Evolutionary conservation across 495 filamentous ascomycete genomes (phyloP), one percentile per base, ranked within the genome.

Genomic region (Recurvomyces mirabilis): DNA sequence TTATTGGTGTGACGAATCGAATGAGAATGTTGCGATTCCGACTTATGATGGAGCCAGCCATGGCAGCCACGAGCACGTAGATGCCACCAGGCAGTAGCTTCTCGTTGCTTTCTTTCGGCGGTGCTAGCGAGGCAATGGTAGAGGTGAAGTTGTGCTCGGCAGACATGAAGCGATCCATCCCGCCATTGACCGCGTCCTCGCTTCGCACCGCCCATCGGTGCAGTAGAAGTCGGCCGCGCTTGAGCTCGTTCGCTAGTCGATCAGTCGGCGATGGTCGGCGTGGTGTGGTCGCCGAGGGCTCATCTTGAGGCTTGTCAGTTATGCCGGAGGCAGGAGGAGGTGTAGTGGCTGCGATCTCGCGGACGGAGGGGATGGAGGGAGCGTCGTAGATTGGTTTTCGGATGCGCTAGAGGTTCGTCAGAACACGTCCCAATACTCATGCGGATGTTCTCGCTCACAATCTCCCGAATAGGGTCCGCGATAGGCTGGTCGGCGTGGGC

Each of bases 31-130:
- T 84, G 32, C 89, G 76, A 68, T 93, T 91, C 39, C 91, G 75
- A 33, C 82, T 72, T 22, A 93, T 66, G 58, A 98, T 95, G 52
- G 76, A 82, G 51, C 88, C 88, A 23, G 88, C 81, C 87, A 98
- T 94, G 47, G 83, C 77, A 10, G 86, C 75, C 2, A 98, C 86
- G 12, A 94, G 75, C 26, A 94, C 85, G 66, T 95, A 95, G 48
- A 95, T 71, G 28, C 76, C 63, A 4, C 87, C 86, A 20, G 91
- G 91, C 59, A 93, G 74, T 13, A 96, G 70, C 53, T 75, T 75
- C 66, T 98, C 91, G 49, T 80, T 78, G 38, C 75, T 79, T 58
- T 87, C 80, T 45, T 78, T 77, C 10, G 86, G 69, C 18, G 91
- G 91, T 26, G 87, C 87, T 9, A 98, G 77, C 0, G 79, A 82